These are phyloP conservation scores for Ustulina deusta DNA, from an alignment of 2,329 filamentous ascomycete species.

Conservation along the genomic window DNA sequence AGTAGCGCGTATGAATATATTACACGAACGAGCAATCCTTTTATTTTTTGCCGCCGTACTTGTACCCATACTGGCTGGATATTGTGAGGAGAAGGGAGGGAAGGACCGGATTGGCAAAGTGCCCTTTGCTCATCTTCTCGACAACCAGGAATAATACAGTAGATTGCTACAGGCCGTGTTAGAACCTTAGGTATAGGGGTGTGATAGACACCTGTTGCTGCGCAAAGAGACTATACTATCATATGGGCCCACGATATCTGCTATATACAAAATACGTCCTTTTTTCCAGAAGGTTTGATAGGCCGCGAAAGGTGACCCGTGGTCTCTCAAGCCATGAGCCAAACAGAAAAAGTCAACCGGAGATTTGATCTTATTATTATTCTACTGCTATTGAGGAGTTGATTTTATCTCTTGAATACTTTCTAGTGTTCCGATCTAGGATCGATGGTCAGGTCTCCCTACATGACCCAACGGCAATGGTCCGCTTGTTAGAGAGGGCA, in stretches of 20 bases:
- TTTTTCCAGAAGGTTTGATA: too few species aligned
- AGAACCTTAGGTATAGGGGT: too few species aligned
- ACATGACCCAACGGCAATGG: background rate
- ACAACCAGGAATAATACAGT: background rate
- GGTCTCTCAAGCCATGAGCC: background rate
- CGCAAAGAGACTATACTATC: too few species aligned
- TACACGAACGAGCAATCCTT: background rate
- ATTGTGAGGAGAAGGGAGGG: background rate
- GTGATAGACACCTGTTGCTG: too few species aligned
- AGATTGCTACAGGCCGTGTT: too few species aligned
- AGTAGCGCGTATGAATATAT: slow-evolving; percentile 15
- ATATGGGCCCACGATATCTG: too few species aligned
- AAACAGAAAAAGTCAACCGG: background rate
- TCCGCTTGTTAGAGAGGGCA: background rate
- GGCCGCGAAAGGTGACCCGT: background rate
- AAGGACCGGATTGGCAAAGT: background rate
- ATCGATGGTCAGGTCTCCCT: background rate
- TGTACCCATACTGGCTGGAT: background rate
- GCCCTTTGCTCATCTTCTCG: background rate
- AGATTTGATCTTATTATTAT: background rate
- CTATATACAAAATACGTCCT: too few species aligned
- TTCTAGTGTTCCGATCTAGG: background rate
- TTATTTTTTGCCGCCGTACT: background rate
- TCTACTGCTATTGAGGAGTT: background rate
- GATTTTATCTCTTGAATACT: background rate